Percentiles rank a stretch among this genome's conserved stretches.
These are phyloP conservation scores for Euphorbia pulcherrima DNA, from an alignment of 345 rosid genomes.

Conservation along the genomic window DNA sequence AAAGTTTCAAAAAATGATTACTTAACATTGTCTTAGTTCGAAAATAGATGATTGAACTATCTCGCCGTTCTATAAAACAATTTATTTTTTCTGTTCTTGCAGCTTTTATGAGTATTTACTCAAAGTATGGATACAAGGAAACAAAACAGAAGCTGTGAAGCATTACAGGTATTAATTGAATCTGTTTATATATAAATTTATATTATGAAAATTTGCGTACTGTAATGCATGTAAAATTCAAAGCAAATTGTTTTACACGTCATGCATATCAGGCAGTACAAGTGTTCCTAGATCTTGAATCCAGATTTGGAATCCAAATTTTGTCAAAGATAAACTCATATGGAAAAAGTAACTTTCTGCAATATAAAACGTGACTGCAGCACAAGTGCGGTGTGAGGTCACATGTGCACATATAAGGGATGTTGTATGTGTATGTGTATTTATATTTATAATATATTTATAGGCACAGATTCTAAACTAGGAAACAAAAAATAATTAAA, in stretches of 20 bases:
- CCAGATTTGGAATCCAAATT: too few species aligned
- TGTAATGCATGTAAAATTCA: background rate
- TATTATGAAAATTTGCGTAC: background rate
- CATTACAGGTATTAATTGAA: constrained; percentile 49
- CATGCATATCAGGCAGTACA: background rate
- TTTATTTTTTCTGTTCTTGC: constrained; percentile 20
- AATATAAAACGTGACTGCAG: too few species aligned
- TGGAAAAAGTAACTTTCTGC: too few species aligned
- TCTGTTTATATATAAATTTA: background rate
- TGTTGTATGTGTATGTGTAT: too few species aligned
- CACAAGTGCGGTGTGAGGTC: too few species aligned
- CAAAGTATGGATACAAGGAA: constrained; percentile 92
- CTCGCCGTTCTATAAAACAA: background rate
- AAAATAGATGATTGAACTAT: background rate
- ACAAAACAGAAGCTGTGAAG: constrained; percentile 64
- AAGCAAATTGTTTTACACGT: background rate
- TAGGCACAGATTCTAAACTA: too few species aligned
- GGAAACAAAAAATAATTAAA: too few species aligned
- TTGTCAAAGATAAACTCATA: too few species aligned
- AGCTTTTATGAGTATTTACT: constrained; percentile 94
- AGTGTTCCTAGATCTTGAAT: too few species aligned
- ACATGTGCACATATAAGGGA: too few species aligned
- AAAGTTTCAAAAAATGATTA: background rate
- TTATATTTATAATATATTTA: too few species aligned
- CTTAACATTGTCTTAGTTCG: background rate